Conservation (phyloP, 495 filamentous ascomycete species). For the Cairneyella variabilis region DNA sequence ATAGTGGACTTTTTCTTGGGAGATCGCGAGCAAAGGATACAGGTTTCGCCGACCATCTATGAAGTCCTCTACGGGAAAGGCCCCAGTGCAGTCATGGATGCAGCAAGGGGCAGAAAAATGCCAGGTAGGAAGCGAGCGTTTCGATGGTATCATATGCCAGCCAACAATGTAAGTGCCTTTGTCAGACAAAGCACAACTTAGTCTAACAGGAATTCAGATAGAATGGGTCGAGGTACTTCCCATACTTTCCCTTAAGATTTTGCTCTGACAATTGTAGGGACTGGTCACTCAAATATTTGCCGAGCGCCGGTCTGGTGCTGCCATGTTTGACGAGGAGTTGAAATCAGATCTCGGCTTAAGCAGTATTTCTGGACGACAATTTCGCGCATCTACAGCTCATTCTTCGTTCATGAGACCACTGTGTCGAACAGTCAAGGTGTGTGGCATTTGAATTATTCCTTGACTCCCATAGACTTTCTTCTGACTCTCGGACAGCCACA, state of each 20-base stretch:
- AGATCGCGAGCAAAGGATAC: not conserved
- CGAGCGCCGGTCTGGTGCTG: not conserved
- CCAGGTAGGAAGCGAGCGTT: not conserved
- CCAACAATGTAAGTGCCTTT: not conserved
- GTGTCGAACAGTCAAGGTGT: not conserved
- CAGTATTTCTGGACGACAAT: not conserved
- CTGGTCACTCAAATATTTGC: not conserved
- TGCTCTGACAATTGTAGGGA: not conserved
- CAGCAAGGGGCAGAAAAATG: not conserved
- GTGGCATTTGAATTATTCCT: too few species aligned
- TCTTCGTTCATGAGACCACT: not conserved
- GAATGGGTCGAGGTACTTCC: not conserved
- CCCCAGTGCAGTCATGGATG: not conserved
- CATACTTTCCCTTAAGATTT: not conserved
- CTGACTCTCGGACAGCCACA: too few species aligned
- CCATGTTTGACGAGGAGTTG: not conserved
- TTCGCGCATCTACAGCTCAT: not conserved
- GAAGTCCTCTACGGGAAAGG: not conserved
- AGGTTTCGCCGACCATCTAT: not conserved
- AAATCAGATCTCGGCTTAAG: not conserved
- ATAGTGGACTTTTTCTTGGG: not conserved
- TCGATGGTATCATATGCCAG: not conserved
- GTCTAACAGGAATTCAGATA: too few species aligned
- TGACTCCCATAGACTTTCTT: too few species aligned
- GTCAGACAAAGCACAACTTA: too few species aligned